Conservation (phyloP, 1,139 yeast genomes). For the Blastobotrys aristatus region DNA sequence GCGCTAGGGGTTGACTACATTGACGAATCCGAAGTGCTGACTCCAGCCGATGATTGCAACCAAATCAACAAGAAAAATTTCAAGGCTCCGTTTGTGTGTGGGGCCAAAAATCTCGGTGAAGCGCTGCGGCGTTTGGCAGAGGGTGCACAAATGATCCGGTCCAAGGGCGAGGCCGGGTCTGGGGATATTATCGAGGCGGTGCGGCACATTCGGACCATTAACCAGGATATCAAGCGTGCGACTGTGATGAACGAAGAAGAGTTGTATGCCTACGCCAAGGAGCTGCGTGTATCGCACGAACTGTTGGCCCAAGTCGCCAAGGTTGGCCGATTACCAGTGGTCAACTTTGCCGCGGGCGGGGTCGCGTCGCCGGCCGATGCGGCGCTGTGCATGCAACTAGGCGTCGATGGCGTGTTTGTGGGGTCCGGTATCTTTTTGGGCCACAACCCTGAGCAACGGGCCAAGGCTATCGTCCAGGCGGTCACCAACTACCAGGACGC, state of each 20-base stretch:
- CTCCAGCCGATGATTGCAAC: conserved; percentile 69
- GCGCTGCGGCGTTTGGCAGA: conserved; percentile 76
- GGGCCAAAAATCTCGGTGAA: conserved; percentile 80
- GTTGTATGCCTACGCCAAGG: conserved; percentile 49
- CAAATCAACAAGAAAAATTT: conserved; percentile 62
- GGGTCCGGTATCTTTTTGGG: conserved; percentile 88
- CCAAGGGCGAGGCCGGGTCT: conserved; percentile 88
- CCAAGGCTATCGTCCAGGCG: conserved; percentile 76
- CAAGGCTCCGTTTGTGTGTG: conserved; percentile 81
- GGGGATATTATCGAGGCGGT: conserved; percentile 89
- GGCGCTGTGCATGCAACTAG: conserved; percentile 82
- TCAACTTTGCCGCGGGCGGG: conserved; percentile 88
- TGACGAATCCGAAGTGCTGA: conserved; percentile 77
- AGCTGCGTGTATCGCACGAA: conserved; percentile 56
- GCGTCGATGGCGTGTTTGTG: conserved; percentile 88
- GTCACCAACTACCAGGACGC: conserved; percentile 72
- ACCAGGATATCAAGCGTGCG: conserved; percentile 42
- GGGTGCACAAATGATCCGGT: conserved; percentile 86
- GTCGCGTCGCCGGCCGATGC: conserved; percentile 90
- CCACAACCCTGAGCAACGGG: conserved; percentile 67
- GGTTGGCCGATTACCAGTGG: conserved; percentile 70
- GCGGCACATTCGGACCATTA: conserved; percentile 42
- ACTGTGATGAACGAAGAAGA: conserved; percentile 43
- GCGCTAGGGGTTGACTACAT: conserved; percentile 73
- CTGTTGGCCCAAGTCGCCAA: conserved; percentile 45